A percentile compares a stretch with the other conserved stretches of the same genome.
Conservation (phyloP, 2,329 filamentous ascomycete species). For the Neofusicoccum cordaticola region DNA sequence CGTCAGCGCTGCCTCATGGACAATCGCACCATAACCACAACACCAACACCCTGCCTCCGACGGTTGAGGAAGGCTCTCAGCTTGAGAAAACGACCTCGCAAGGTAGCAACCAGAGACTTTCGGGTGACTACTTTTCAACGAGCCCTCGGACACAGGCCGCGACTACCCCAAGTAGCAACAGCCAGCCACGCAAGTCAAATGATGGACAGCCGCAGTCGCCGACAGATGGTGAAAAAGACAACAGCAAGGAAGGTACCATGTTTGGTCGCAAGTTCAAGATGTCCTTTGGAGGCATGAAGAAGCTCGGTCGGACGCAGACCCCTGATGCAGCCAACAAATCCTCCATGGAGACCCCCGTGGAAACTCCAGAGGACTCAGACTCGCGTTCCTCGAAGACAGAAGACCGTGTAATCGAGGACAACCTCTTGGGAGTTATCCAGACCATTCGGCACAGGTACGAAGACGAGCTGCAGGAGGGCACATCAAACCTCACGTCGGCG, state of each 20-base stretch:
- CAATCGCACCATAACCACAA: conserved; percentile 28
- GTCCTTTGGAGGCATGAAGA: conserved; percentile 74
- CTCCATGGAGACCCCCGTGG: conserved; percentile 42
- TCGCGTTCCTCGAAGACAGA: conserved; percentile 56
- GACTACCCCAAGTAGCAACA: conserved; percentile 23
- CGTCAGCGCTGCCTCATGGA: conserved; percentile 41
- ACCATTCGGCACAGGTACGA: conserved; percentile 72
- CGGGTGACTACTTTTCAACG: conserved; percentile 76
- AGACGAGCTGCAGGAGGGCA: conserved; percentile 57
- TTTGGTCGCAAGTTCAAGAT: conserved; percentile 82
- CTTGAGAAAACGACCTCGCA: conserved; percentile 58
- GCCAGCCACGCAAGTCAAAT: conserved; percentile 21
- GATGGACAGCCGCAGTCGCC: conserved; percentile 34
- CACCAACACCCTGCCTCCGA: conserved; percentile 35
- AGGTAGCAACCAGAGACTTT: conserved; percentile 54
- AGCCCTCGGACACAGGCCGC: conserved; percentile 50
- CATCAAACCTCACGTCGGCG: conserved; percentile 55
- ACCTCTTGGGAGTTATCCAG: conserved; percentile 69
- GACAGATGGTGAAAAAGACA: conserved; percentile 37
- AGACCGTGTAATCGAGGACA: conserved; percentile 73
- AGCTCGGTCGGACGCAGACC: conserved; percentile 66
- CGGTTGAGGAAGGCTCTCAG: conserved; percentile 42
- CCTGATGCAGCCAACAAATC: conserved; percentile 44
- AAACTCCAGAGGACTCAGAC: conserved; percentile 67
- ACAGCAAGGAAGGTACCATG: conserved; percentile 58